phyloP scores from a whole-genome alignment of 1,139 yeast genomes.

The Geotrichum fermentans region DNA sequence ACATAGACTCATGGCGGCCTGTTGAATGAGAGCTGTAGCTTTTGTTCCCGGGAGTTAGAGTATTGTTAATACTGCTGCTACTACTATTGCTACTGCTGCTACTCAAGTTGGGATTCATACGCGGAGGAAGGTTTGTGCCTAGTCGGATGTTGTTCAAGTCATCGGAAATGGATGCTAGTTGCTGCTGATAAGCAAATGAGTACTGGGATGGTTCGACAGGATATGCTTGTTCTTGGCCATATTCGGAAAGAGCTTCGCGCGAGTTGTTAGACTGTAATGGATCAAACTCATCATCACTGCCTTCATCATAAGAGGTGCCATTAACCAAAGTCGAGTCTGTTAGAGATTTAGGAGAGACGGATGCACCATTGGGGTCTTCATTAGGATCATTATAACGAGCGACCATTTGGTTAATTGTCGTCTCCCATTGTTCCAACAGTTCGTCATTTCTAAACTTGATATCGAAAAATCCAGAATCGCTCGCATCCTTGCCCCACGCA shows the following conservation, averaged over 20 bases:
- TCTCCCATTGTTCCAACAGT: constrained; percentile 36
- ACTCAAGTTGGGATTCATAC: constrained; percentile 2
- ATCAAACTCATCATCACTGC: constrained; percentile 19
- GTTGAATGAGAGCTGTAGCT: neutral
- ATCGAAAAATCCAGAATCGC: constrained; percentile 38
- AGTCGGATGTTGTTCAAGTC: constrained; percentile 4
- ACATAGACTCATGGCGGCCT: constrained; percentile 12
- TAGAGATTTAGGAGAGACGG: constrained; percentile 4
- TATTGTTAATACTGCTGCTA: constrained; percentile 5
- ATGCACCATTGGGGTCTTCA: neutral
- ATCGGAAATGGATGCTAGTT: constrained; percentile 14
- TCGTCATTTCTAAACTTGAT: constrained; percentile 38
- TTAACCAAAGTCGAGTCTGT: constrained; percentile 15
- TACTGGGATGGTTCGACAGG: constrained; percentile 11
- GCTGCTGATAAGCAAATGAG: constrained; percentile 16
- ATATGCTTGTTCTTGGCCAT: constrained; percentile 10
- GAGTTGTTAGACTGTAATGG: neutral
- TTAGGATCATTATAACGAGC: constrained; percentile 25
- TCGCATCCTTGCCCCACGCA: constrained; percentile 38
- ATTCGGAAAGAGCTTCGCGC: constrained; percentile 11
- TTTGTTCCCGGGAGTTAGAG: neutral
- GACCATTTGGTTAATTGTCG: constrained; percentile 32
- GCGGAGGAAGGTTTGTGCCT: neutral
- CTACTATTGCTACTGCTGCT: constrained; percentile 1
- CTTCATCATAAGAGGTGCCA: constrained; percentile 21